A percentile compares a stretch with the other conserved stretches of the same genome.
Conservation (phyloP, 177 flowering plant genomes). For the Vitis hybrid region DNA sequence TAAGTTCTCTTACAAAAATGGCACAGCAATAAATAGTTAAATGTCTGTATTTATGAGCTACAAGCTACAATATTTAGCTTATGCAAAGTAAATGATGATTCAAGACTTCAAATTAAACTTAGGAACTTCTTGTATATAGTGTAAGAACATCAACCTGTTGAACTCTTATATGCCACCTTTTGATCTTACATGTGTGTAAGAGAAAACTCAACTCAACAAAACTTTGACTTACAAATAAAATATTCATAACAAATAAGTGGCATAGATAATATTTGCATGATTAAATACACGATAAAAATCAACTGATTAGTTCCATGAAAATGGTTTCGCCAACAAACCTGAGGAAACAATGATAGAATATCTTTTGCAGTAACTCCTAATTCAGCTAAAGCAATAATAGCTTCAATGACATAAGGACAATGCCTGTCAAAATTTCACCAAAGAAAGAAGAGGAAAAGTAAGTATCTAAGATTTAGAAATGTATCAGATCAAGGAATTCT, state of each 20-base stretch:
- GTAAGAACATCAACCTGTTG: not conserved
- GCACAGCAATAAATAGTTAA: not conserved
- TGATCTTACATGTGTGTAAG: not conserved
- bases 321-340: conserved; percentile 50
- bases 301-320: not conserved
- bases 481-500: conserved; percentile 2
- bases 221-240: not conserved
- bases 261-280: not conserved
- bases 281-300: not conserved
- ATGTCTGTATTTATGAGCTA: not conserved
- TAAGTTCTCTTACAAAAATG: not conserved
- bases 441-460: not conserved
- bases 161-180: not conserved
- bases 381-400: conserved; percentile 87
- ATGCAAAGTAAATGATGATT: not conserved
- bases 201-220: not conserved
- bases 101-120: not conserved
- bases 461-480: not conserved
- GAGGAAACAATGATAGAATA: conserved; percentile 79
- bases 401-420: conserved; percentile 86
- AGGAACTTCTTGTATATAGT: not conserved
- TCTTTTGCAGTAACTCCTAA: conserved; percentile 85
- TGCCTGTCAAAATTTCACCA: conserved; percentile 48
- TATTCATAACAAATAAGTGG: not conserved
- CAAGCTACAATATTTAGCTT: not conserved